Evolutionary conservation across 768 basidiomycete genomes (phyloP), one percentile per base, ranked within the genome.

Genomic region (Symmetrospora coprosmae): DNA sequence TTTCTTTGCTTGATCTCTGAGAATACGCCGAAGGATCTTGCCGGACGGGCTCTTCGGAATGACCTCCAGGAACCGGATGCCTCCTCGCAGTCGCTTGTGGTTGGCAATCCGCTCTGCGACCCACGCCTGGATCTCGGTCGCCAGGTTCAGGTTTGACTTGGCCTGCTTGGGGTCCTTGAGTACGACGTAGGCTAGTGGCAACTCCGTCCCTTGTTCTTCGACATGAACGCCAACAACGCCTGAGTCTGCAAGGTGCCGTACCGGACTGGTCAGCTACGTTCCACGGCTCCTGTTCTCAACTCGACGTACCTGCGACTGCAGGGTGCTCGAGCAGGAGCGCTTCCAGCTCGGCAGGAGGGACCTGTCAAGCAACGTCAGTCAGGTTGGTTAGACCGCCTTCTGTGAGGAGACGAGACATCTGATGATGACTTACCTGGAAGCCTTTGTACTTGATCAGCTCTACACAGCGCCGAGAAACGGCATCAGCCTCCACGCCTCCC

Each of bases 211-310:
- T 65, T 87, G 79, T 53, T 77, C 76, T 4, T 76, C 76, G 63
- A 76, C 78, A 3, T 81, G 76, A 1, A 90, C 73, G 1, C 87
- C 86, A 58, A 90, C 83, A 19, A 92, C 88, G 9, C 82, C 87
- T 1, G 77, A 78, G 66, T 94, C 89, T 2, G 80, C 82, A 17
- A 92, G 61, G 50, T 30, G 27, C 1, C 27, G 4, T 47, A 31
- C 13, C 5, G 31, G 23, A 33, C 28, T 34, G 4, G 16, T 7
- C 27, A 33, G 6, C 28, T 4, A 7, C 19, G 6, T 9, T 33
- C 8, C n/a, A n/a, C n/a, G n/a, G n/a, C n/a, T n/a, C n/a, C n/a
- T n/a, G n/a, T n/a, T 30, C 4, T 9, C 27, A 27, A 50, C 6
- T 50, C 8, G 4, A 19, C 49, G n/a, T 21, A 50, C 49, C 49